phyloP scores from a whole-genome alignment of 352 stramenopile genomes.

The Pythium myriotylum region DNA sequence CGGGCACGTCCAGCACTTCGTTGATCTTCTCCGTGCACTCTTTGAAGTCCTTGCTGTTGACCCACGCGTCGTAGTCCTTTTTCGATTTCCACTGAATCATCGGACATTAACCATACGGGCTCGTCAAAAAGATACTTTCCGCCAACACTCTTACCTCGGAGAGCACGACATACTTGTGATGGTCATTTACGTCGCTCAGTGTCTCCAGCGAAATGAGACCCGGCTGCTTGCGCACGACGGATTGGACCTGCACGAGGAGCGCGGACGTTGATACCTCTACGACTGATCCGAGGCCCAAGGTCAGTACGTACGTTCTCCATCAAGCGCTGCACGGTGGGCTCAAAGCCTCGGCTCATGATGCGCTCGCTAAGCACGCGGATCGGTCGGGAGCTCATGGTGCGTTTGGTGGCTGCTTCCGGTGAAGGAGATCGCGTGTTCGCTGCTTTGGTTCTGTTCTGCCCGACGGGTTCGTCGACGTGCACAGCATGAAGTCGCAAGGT shows the following conservation, averaged over 20 bases:
- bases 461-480: constrained; percentile 1
- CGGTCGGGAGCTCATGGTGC: constrained; percentile 46
- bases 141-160: constrained; percentile 55
- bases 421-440: not conserved
- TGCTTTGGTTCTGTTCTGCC: not conserved
- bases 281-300: not conserved
- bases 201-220: constrained; percentile 82
- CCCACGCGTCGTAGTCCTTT: constrained; percentile 80
- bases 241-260: constrained; percentile 51
- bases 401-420: not conserved
- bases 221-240: constrained; percentile 72
- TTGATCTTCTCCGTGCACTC: constrained; percentile 85
- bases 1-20: constrained; percentile 82
- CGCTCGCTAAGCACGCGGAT: constrained; percentile 84
- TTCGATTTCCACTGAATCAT: constrained; percentile 85
- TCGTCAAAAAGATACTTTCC: constrained; percentile 1
- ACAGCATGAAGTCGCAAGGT: not conserved
- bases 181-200: constrained; percentile 78
- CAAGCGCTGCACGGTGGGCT: constrained; percentile 74
- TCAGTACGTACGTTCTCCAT: constrained; percentile 71
- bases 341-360: constrained; percentile 84
- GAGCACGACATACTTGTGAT: constrained; percentile 88
- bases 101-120: too few relatives aligned
- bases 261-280: not conserved
- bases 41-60: constrained; percentile 77